Base-by-base conservation (phyloP, 345 rosid genomes). In the Euphorbia pulcherrima region DNA sequence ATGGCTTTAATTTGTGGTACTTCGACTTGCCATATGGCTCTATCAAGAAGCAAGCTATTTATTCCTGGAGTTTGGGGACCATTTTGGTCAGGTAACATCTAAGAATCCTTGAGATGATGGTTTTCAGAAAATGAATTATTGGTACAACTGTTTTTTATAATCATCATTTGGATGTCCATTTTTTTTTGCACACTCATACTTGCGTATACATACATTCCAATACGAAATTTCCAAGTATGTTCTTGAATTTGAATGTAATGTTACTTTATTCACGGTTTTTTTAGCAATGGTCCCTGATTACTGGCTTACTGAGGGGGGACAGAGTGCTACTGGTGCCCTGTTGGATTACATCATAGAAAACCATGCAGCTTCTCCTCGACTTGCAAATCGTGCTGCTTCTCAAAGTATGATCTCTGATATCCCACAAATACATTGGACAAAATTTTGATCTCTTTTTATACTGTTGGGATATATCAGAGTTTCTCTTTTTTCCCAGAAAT, bases 41-140 rank as follows among this genome's bases (percentile, higher is more conserved):
- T 93, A 40, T 85, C 97, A 61, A 77, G 71, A 67, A 84, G 81
- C 79, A 93, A 89, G 82, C 82, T 93, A 67, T 89, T 93, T 65
- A 89, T 93, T 70, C 98, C 96, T 64, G 97, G 98, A 18, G 96
- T 93, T 14, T 93, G 98, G 98, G 98, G 98, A 21, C 98, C 97
- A 60, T 93, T 74, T 78, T 93, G 98, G 98, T 93, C 97, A 87
- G 98, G 98, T 93, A 85, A 60, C 51, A 18, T 37, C 8, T 27
- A 5, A 41, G 51, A 35, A 57, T 40, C 16, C 41, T 50, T 17
- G 30, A 12, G 9, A 47, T 12, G 60, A 21, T 60, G 12, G 23
- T 29, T 61, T 55, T 74, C 26, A 27, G 55, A 60, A 26, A 16
- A 39, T 50, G 27, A 60, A 6, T 59, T 26, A 13, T 18, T 26